Percentiles rank a stretch among this genome's conserved stretches.
phyloP scores from a whole-genome alignment of 495 filamentous ascomycete species.

The Talaromyces thailandensis region DNA sequence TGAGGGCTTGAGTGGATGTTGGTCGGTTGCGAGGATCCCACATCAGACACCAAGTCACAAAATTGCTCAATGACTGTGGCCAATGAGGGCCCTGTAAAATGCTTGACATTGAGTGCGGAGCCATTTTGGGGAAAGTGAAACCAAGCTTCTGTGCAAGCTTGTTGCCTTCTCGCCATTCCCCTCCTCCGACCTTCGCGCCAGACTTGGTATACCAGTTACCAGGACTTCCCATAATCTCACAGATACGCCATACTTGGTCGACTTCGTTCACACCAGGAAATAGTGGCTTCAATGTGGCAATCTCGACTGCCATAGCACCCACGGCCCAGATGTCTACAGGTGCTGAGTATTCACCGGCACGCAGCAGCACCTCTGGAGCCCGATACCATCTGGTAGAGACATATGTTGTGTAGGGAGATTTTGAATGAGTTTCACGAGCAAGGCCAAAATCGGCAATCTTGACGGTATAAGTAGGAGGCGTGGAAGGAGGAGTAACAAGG shows the following conservation, averaged over 20 bases:
- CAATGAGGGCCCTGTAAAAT: slow-evolving; percentile 86
- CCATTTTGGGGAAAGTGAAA: slow-evolving; percentile 99
- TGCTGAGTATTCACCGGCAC: slow-evolving; percentile 94
- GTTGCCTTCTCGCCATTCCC: slow-evolving; percentile 95
- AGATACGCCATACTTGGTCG: slow-evolving; percentile 98
- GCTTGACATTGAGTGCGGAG: slow-evolving; percentile 91
- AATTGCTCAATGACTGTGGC: slow-evolving; percentile 78
- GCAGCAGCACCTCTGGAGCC: slow-evolving; percentile 87
- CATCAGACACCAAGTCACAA: slow-evolving; percentile 99
- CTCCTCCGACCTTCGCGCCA: slow-evolving; percentile 80
- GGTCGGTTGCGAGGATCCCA: slow-evolving; percentile 95
- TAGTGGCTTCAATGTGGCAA: slow-evolving; percentile 92
- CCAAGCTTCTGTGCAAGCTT: slow-evolving; percentile 89
- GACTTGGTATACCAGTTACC: slow-evolving; percentile 95
- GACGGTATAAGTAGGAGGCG: slow-evolving; percentile 86
- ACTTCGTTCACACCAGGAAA: slow-evolving; percentile 99
- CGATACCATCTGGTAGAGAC: slow-evolving; percentile 99
- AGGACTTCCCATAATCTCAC: slow-evolving; percentile 99
- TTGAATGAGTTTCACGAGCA: slow-evolving; percentile 94
- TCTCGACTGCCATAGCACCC: slow-evolving; percentile 99
- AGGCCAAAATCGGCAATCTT: slow-evolving; percentile 99
- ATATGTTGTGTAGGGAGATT: slow-evolving; percentile 94
- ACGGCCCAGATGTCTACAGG: slow-evolving; percentile 98
- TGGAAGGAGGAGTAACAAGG: slow-evolving; percentile 88
- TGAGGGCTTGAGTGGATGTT: slow-evolving; percentile 87